A percentile compares a stretch with the other conserved stretches of the same genome.
Conservation (phyloP, 176 grass and related monocot genomes). For the Raddia guianensis region DNA sequence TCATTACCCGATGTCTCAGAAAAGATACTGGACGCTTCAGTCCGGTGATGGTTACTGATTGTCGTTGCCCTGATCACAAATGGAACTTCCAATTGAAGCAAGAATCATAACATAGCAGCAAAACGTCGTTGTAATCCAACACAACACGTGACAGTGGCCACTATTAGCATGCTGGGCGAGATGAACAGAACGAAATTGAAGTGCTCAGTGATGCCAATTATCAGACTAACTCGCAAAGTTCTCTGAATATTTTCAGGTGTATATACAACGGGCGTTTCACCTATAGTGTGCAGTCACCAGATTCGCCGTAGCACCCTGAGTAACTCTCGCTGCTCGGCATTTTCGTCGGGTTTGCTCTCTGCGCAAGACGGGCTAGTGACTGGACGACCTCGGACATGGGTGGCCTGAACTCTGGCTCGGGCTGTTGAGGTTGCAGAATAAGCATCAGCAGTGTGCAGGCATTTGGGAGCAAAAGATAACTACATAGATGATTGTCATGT, state of each 20-base stretch:
- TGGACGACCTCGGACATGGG: slow-evolving; percentile 83
- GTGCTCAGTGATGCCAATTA: neutral
- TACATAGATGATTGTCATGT: neutral
- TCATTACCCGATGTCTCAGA: neutral
- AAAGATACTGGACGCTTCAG: neutral
- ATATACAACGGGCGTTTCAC: neutral
- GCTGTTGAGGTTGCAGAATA: slow-evolving; percentile 35
- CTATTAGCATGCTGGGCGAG: neutral
- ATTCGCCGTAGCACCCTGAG: slow-evolving; percentile 5
- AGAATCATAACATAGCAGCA: neutral
- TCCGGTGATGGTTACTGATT: neutral
- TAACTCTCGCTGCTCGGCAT: neutral
- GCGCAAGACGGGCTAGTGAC: slow-evolving; percentile 58
- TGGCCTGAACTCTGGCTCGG: slow-evolving; percentile 75
- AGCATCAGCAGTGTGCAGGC: neutral
- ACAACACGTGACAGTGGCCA: neutral
- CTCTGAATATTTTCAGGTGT: neutral
- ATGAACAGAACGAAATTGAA: neutral
- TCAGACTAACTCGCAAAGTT: neutral
- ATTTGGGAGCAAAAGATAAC: neutral
- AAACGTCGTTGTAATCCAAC: neutral
- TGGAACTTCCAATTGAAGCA: neutral
- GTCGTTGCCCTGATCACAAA: neutral
- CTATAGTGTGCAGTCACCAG: slow-evolving; percentile 35
- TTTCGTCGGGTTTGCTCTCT: slow-evolving; percentile 46